phyloP scores from a whole-genome alignment of 2,329 filamentous ascomycete species.

The Aspergillus tubingensis region DNA sequence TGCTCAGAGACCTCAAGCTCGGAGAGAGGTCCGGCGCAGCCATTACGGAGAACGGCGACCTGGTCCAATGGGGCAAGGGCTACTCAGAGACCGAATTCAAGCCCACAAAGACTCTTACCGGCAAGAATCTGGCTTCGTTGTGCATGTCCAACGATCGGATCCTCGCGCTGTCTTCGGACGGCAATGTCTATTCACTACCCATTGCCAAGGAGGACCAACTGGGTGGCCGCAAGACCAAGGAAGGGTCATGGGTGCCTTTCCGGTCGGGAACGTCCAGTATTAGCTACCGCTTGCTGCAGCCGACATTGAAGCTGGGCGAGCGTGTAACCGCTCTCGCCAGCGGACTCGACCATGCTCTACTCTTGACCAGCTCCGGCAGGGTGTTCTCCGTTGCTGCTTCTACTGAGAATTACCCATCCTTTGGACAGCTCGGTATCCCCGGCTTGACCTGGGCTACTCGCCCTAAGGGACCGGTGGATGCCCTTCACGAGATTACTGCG shows the following conservation, averaged over 20 bases:
- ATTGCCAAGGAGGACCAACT: constrained; percentile 72
- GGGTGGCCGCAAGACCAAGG: constrained; percentile 63
- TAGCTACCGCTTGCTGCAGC: constrained; percentile 73
- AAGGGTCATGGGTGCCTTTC: constrained; percentile 72
- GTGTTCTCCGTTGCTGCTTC: constrained; percentile 87
- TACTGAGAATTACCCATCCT: constrained; percentile 73
- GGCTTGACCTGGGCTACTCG: constrained; percentile 78
- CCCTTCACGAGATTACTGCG: constrained; percentile 74
- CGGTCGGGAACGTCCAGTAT: constrained; percentile 63
- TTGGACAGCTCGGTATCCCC: constrained; percentile 84
- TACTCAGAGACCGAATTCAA: constrained; percentile 66
- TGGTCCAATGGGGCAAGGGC: constrained; percentile 86
- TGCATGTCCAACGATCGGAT: constrained; percentile 80
- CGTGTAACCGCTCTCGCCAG: constrained; percentile 72
- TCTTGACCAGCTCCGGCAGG: constrained; percentile 81
- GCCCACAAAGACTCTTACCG: constrained; percentile 72
- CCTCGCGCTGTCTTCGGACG: constrained; percentile 72
- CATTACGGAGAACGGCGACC: constrained; percentile 80
- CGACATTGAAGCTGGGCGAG: constrained; percentile 69
- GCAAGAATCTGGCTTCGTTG: constrained; percentile 77
- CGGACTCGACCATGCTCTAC: constrained; percentile 81
- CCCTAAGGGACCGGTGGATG: constrained; percentile 75
- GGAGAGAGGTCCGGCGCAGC: constrained; percentile 81
- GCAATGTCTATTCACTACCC: constrained; percentile 82
- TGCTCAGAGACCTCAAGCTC: constrained; percentile 85